phyloP scores from a whole-genome alignment of 2,329 filamentous ascomycete species.

The Ophiostoma himal-ulmi region DNA sequence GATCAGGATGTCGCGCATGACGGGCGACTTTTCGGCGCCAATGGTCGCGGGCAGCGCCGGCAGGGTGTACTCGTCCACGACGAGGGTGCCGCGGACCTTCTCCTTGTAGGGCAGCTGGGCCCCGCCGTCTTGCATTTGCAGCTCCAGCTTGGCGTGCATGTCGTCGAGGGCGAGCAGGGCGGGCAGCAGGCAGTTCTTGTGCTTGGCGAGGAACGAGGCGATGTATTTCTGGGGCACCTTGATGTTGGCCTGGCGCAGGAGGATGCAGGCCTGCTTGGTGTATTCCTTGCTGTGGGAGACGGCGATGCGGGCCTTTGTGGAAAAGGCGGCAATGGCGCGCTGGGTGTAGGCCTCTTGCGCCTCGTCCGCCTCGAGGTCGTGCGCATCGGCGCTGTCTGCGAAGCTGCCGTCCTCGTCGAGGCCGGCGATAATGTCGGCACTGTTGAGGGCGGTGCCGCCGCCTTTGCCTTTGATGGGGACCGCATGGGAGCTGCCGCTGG shows the following conservation, averaged over 20 bases:
- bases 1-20: constrained; percentile 33
- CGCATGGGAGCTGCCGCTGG: background rate
- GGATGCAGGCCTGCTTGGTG: constrained; percentile 22
- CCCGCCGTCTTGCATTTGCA: constrained; percentile 12
- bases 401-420: constrained; percentile 21
- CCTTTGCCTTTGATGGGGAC: background rate
- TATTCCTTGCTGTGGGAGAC: constrained; percentile 3
- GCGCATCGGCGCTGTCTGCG: constrained; percentile 23
- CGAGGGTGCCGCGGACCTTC: constrained; percentile 23
- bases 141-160: constrained; percentile 19
- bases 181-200: constrained; percentile 33
- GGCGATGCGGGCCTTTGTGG: constrained; percentile 26
- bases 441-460: background rate
- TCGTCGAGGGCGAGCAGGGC: constrained; percentile 35
- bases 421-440: background rate
- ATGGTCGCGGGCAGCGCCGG: constrained; percentile 27
- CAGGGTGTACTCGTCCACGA: constrained; percentile 23
- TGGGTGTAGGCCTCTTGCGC: background rate
- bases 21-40: background rate
- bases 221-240: constrained; percentile 31
- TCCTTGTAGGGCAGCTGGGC: constrained; percentile 32
- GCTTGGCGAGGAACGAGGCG: constrained; percentile 25
- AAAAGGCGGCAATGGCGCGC: constrained; percentile 25
- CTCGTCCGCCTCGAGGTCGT: constrained; percentile 24
- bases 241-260: constrained; percentile 37